Conservation (phyloP, 1,139 yeast species). For the Saccharomycopsis hybrid region DNA sequence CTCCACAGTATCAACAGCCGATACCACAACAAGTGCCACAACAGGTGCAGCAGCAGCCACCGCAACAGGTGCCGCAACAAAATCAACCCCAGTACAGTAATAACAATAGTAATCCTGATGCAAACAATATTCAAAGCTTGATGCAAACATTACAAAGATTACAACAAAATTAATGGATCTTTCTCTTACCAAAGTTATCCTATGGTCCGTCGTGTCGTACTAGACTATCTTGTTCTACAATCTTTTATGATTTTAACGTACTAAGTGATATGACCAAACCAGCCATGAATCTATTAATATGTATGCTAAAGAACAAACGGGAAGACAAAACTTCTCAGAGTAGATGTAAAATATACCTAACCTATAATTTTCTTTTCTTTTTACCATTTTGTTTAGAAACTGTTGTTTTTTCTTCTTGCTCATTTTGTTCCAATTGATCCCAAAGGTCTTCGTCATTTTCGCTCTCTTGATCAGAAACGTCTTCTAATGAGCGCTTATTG, state of each 20-base stretch:
- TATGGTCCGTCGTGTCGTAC: background rate
- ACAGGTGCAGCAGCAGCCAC: constrained; percentile 28
- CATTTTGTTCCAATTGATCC: constrained; percentile 23
- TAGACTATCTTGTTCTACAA: background rate
- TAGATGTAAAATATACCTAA: too few species aligned
- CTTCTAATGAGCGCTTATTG: constrained; percentile 30
- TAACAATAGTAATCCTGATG: constrained; percentile 9
- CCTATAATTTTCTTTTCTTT: too few species aligned
- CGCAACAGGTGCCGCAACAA: constrained; percentile 22
- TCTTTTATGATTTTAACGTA: too few species aligned
- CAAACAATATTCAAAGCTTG: constrained; percentile 19
- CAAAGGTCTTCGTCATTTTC: constrained; percentile 28
- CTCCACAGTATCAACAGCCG: constrained; percentile 22
- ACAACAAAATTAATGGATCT: constrained; percentile 12
- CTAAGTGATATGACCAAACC: too few species aligned
- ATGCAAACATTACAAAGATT: constrained; percentile 21
- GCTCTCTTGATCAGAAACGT: constrained; percentile 25
- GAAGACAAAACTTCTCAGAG: too few species aligned
- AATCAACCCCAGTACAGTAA: constrained; percentile 10
- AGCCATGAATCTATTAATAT: too few species aligned
- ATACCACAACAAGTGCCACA: constrained; percentile 26
- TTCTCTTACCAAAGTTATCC: background rate
- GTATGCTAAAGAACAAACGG: too few species aligned
- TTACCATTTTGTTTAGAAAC: too few species aligned
- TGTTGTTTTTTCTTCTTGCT: background rate